Base-by-base conservation (phyloP, 108 stramenopile genomes). In the Nannochloropsis gaditana region DNA sequence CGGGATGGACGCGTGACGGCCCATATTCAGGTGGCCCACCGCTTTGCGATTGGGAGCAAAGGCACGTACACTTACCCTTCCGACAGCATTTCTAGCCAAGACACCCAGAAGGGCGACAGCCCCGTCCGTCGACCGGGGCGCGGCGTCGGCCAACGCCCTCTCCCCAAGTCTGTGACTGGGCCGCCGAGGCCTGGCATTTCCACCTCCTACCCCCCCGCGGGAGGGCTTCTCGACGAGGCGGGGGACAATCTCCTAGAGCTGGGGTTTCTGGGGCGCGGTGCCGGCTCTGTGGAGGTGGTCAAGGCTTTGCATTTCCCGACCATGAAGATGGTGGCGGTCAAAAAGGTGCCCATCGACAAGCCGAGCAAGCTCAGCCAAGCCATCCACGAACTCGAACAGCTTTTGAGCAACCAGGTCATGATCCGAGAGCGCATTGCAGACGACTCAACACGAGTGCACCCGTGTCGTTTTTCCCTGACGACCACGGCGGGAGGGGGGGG, bases 11-110 rank as follows among this genome's bases (percentile, higher is more conserved):
- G 59, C 59, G n/a, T 73, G 4, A 73, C 59, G 59, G 59, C 59
- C 59, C 59, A 73, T n/a, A 73, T 73, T n/a, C 59, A 73, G 59
- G 59, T 73, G 19, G 59, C 59, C n/a, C 59, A 73, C 0, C 59
- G 59, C 59, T 73, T 73, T 73, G 59, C 59, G 19, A 73, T 73
- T n/a, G 59, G 59, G 19, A 73, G 59, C 59, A 73, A 73, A n/a
- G 59, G 59, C 8, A 73, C n/a, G 59, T 73, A 73, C 59, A 73
- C 59, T n/a, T 73, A 73, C n/a, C 59, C 59, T n/a, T 73, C 8
- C 8, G 59, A 3, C 59, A 73, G 5, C 15, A 73, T 15, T n/a
- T n/a, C 4, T n/a, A 73, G 5, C n/a, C 31, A 31, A 31, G 31
- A 31, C 31, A 31, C 31, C 31, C 31, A 31, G 31, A 31, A 31